Percentiles rank a stretch among this genome's conserved stretches.
Conservation (phyloP, 2,329 filamentous ascomycete genomes). For the Fusarium bactridioides region DNA sequence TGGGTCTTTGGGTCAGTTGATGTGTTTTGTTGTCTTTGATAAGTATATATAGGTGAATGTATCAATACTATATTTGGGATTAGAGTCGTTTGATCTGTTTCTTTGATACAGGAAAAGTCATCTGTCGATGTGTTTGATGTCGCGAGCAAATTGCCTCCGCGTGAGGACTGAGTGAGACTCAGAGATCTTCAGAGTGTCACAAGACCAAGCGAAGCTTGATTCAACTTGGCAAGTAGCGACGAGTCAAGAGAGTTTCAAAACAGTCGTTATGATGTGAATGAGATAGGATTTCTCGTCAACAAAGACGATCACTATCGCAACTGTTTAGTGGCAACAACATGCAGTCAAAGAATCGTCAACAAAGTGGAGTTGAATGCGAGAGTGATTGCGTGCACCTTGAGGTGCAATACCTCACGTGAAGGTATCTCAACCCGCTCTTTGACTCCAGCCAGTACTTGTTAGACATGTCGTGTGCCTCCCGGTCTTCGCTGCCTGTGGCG, state of each 20-base stretch:
- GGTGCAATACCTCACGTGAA: slow-evolving; percentile 31
- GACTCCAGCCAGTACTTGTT: slow-evolving; percentile 10
- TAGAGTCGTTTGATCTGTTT: slow-evolving; percentile 23
- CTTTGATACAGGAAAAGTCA: slow-evolving; percentile 14
- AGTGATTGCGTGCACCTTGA: slow-evolving; percentile 10
- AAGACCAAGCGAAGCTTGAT: slow-evolving; percentile 14
- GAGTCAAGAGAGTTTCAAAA: slow-evolving; percentile 6
- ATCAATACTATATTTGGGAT: not conserved
- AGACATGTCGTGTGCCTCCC: slow-evolving; percentile 27
- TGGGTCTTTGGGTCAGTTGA: slow-evolving; percentile 23
- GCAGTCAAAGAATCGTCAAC: not conserved
- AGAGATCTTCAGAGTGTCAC: slow-evolving; percentile 17
- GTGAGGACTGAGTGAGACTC: slow-evolving; percentile 2
- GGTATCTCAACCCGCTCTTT: slow-evolving; percentile 13
- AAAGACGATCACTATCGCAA: not conserved
- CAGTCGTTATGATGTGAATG: not conserved
- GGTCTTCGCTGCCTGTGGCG: slow-evolving; percentile 32
- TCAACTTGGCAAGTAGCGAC: not conserved
- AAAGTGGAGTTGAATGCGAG: not conserved
- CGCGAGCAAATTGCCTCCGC: not conserved
- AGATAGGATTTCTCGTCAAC: not conserved
- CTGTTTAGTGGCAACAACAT: not conserved
- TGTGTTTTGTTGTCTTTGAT: not conserved
- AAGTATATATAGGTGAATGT: not conserved
- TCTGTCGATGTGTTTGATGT: slow-evolving; percentile 8